phyloP scores from a whole-genome alignment of 352 stramenopile species.

The Phytophthora chlamydospora region DNA sequence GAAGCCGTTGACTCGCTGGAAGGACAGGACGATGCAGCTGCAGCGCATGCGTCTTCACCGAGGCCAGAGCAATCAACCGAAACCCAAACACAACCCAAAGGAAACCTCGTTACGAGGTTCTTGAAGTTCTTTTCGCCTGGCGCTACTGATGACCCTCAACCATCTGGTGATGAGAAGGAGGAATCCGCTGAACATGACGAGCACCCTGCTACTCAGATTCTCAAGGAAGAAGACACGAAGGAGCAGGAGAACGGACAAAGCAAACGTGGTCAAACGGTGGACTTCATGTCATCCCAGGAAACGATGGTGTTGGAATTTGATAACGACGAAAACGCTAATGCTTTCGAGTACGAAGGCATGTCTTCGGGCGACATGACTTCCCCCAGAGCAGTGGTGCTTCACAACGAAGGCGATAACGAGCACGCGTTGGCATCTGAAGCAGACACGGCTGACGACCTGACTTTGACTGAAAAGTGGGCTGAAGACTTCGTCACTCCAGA shows the following conservation, averaged over 20 bases:
- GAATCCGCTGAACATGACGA: conserved; percentile 15
- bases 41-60: not conserved
- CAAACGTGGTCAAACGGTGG: conserved; percentile 18
- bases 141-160: not conserved
- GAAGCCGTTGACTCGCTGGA: conserved; percentile 5
- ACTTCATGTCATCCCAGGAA: conserved; percentile 35
- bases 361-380: conserved; percentile 20
- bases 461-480: conserved; percentile 7
- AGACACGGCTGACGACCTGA: not conserved
- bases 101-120: not conserved
- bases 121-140: too few relatives aligned
- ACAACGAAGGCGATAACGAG: not conserved
- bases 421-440: not conserved
- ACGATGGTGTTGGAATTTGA: conserved; percentile 35
- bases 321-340: conserved; percentile 35
- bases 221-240: conserved; percentile 10
- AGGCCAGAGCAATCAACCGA: conserved; percentile 6
- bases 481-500: conserved; percentile 19
- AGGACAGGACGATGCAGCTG: not conserved
- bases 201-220: conserved; percentile 8
- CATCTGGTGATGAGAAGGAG: conserved; percentile 9
- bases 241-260: not conserved
- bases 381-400: conserved; percentile 3
- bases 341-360: conserved; percentile 41
- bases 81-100: conserved; percentile 10